These are phyloP conservation scores for Golubevia pallescens DNA, from an alignment of 1,284 basidiomycete genomes.

Conservation along the genomic window DNA sequence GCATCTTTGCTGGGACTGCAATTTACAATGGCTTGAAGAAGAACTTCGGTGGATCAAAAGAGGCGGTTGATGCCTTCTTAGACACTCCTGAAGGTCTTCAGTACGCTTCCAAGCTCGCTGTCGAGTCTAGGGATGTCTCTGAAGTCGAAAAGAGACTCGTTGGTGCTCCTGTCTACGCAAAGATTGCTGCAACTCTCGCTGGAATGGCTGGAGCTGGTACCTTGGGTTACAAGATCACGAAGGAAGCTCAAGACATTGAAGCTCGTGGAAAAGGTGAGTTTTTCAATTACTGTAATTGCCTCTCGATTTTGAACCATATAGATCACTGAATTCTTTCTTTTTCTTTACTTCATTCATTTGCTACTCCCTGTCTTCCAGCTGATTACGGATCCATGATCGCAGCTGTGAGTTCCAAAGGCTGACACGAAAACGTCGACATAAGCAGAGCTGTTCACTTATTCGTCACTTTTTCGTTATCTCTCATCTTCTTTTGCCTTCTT, in stretches of 20 bases:
- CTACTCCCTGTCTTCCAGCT: too few relatives aligned
- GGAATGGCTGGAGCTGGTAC: not conserved
- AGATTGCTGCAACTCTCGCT: not conserved
- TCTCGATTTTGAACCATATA: too few relatives aligned
- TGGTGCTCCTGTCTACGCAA: not conserved
- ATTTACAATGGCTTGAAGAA: not conserved
- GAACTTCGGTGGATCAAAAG: not conserved
- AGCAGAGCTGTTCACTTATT: too few relatives aligned
- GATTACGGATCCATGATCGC: too few relatives aligned
- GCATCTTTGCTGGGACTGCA: not conserved
- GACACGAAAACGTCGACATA: too few relatives aligned
- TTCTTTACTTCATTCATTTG: too few relatives aligned
- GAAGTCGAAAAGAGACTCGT: not conserved
- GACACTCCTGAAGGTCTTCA: not conserved
- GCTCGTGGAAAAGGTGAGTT: not conserved
- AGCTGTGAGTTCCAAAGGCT: too few relatives aligned
- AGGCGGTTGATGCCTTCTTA: not conserved
- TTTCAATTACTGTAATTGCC: not conserved
- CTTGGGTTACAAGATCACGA: not conserved
- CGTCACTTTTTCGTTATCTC: not conserved
- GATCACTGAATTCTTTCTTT: too few relatives aligned
- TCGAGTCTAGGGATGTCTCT: not conserved
- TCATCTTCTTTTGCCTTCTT: too few relatives aligned
- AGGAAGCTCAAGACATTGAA: not conserved
- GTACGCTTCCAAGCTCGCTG: not conserved